Evolutionary conservation across 306 rosid genomes (phyloP).

Genomic region (Fragaria vesca): DNA sequence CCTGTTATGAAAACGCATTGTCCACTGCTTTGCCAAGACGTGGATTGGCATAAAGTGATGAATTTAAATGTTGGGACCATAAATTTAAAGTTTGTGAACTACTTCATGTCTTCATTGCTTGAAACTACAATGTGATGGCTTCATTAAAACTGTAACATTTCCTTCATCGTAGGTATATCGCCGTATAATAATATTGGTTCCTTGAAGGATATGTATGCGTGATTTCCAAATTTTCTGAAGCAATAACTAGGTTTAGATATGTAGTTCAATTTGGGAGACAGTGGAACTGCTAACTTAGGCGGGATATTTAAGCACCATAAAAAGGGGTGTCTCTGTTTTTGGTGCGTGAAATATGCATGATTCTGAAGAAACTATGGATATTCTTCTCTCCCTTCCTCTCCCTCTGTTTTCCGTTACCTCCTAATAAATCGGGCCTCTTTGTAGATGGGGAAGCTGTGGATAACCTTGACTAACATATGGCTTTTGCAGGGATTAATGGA

Average conservation of each 20-base stretch:
- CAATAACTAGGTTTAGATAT: neutral
- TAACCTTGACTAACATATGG: slow-evolving; percentile 19
- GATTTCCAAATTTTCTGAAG: neutral
- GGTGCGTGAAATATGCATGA: neutral
- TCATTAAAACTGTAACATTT: neutral
- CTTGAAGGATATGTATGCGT: neutral
- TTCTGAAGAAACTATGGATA: neutral
- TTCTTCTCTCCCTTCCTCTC: neutral
- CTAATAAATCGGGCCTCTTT: neutral
- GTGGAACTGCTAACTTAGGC: neutral
- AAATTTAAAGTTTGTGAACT: neutral
- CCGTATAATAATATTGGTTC: neutral
- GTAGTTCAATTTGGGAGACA: neutral
- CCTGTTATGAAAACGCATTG: neutral
- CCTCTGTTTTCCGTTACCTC: neutral
- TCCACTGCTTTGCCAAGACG: neutral
- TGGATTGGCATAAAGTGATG: neutral
- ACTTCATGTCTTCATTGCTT: neutral
- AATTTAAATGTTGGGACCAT: neutral
- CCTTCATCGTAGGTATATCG: neutral
- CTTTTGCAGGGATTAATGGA: slow-evolving; percentile 77
- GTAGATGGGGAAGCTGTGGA: slow-evolving; percentile 8
- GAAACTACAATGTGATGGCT: neutral
- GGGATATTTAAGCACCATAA: neutral
- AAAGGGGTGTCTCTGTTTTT: neutral